phyloP scores from a whole-genome alignment of 2,329 filamentous ascomycete species.

The Pseudogymnoascus sp. region DNA sequence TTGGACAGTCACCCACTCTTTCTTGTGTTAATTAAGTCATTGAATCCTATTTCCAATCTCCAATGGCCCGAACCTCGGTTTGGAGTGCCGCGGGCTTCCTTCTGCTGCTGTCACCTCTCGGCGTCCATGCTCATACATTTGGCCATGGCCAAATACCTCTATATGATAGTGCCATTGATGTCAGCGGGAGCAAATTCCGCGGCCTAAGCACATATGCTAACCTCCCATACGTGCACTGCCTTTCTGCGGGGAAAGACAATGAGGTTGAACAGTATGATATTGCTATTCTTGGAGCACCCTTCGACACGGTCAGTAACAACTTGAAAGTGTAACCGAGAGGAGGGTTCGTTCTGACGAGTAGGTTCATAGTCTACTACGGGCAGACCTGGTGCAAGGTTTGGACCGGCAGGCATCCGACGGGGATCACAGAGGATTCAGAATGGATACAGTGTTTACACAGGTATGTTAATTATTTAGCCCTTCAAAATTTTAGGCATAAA shows the following conservation, averaged over 20 bases:
- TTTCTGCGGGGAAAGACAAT: background rate
- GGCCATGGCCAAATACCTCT: background rate
- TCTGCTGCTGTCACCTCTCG: background rate
- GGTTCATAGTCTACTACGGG: constrained; percentile 16
- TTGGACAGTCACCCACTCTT: background rate
- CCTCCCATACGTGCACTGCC: constrained; percentile 15
- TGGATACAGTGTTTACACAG: constrained; percentile 37
- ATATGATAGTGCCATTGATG: background rate
- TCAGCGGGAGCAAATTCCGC: constrained; percentile 4
- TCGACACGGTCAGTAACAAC: constrained; percentile 37
- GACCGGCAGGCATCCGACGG: constrained; percentile 29
- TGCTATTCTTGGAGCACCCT: constrained; percentile 44
- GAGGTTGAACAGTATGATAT: constrained; percentile 17
- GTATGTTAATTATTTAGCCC: constrained; percentile 23
- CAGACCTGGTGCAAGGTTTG: constrained; percentile 33
- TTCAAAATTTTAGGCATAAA: constrained; percentile 17
- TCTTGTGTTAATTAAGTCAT: background rate
- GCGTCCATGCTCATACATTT: background rate
- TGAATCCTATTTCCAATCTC: background rate
- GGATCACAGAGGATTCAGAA: constrained; percentile 28
- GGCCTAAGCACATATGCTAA: constrained; percentile 16
- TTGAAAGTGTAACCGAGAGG: background rate
- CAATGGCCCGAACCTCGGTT: background rate
- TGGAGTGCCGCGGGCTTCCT: background rate
- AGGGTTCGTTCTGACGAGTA: background rate